A percentile compares a stretch with the other conserved stretches of the same genome.
phyloP scores from a whole-genome alignment of 257 asterid species.

The Primulina tabacum region DNA sequence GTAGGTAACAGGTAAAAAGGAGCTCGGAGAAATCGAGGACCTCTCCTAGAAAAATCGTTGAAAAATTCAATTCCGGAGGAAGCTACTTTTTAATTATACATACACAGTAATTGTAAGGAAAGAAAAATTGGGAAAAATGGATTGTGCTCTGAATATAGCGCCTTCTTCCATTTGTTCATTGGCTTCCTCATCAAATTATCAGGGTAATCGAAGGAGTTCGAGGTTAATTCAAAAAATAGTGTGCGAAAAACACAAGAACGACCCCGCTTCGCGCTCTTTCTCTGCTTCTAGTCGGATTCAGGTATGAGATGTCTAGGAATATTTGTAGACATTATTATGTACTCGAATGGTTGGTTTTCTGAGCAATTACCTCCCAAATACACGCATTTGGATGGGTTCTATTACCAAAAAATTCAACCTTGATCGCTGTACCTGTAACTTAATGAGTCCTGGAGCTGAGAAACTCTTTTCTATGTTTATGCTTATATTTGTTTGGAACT shows the following conservation, averaged over 20 bases:
- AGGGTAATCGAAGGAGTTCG: slow-evolving; percentile 22
- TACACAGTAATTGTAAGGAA: neutral
- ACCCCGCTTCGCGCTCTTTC: slow-evolving; percentile 22
- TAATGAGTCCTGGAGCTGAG: neutral
- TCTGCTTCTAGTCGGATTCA: slow-evolving; percentile 29
- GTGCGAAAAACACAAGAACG: slow-evolving; percentile 22
- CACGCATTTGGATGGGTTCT: slow-evolving; percentile 9
- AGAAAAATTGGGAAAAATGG: slow-evolving; percentile 24
- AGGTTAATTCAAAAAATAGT: slow-evolving; percentile 21
- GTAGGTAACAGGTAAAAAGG: slow-evolving; percentile 21
- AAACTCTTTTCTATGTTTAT: neutral
- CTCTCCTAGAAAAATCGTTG: slow-evolving; percentile 22
- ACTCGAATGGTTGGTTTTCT: neutral
- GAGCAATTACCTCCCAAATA: neutral
- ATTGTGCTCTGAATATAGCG: slow-evolving; percentile 27
- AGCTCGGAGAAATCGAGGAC: slow-evolving; percentile 7
- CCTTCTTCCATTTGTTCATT: slow-evolving; percentile 32
- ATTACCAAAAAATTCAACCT: neutral
- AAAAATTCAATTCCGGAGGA: neutral
- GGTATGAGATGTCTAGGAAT: no score
- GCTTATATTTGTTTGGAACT: neutral
- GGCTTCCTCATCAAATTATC: slow-evolving; percentile 21
- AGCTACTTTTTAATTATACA: neutral
- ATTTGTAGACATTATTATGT: neutral
- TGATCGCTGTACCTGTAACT: neutral